phyloP scores from a whole-genome alignment of 176 grass and related monocot species.

The Eremochloa ophiuroides region DNA sequence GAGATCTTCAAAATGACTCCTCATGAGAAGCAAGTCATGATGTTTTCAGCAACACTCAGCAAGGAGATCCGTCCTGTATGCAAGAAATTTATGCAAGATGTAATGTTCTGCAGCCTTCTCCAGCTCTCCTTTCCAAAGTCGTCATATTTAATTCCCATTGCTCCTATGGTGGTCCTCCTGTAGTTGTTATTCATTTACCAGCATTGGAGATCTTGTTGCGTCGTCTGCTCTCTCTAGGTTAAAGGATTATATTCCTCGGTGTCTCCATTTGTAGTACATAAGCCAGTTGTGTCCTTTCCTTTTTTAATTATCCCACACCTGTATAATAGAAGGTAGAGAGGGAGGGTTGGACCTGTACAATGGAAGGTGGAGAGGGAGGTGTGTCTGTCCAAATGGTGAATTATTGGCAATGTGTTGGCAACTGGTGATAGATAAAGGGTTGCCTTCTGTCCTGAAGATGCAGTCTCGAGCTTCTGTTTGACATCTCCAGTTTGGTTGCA shows the following conservation, averaged over 20 bases:
- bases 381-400: background rate
- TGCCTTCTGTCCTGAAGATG: background rate
- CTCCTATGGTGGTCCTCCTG: background rate
- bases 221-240: background rate
- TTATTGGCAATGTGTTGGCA: background rate
- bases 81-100: conserved; percentile 99
- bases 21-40: conserved; percentile 99
- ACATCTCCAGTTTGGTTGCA: conserved; percentile 19
- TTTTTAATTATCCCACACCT: background rate
- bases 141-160: conserved; percentile 42
- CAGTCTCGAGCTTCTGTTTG: background rate
- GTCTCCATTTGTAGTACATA: background rate
- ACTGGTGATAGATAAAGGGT: conserved; percentile 13
- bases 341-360: too few relatives aligned
- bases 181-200: background rate
- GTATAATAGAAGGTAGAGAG: background rate
- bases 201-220: background rate
- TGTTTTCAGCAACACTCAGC: conserved; percentile 99
- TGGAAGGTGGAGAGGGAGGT: background rate
- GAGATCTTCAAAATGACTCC: conserved; percentile 99
- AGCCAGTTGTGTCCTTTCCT: background rate
- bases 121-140: conserved; percentile 47
- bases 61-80: conserved; percentile 96
- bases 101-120: conserved; percentile 64
- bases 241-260: background rate